Conservation (phyloP, 2,329 filamentous ascomycete genomes). For the Cladosporium halotolerans region DNA sequence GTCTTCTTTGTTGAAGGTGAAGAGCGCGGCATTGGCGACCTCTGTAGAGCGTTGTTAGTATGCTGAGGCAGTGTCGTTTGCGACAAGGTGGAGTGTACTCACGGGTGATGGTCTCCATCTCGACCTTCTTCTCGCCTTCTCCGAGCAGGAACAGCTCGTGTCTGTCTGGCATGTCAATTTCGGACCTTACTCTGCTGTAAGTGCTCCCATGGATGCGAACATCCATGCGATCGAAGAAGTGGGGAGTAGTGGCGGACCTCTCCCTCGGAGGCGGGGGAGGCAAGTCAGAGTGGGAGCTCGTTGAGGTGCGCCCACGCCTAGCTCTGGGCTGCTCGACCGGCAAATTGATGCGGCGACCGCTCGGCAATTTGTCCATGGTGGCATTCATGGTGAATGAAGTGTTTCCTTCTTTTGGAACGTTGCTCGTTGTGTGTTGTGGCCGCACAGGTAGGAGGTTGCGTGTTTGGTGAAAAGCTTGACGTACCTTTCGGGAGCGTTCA, state of each 20-base stretch:
- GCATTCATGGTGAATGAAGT: not conserved
- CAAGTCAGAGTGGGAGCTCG: no score
- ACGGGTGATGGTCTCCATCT: slow-evolving; percentile 84
- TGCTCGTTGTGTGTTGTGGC: not conserved
- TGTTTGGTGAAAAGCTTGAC: slow-evolving; percentile 15
- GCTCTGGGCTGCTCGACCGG: no score
- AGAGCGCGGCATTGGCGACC: slow-evolving; percentile 86
- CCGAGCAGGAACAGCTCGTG: slow-evolving; percentile 89
- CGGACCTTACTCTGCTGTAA: slow-evolving; percentile 15
- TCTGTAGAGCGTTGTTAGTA: slow-evolving; percentile 4
- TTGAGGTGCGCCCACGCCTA: no score
- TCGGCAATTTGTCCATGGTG: no score
- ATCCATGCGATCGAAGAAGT: slow-evolving; percentile 9
- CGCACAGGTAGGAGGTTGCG: not conserved
- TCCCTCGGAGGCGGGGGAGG: no score
- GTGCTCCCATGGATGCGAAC: slow-evolving; percentile 18
- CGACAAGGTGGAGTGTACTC: slow-evolving; percentile 33
- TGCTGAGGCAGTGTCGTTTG: not conserved
- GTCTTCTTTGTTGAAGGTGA: slow-evolving; percentile 93
- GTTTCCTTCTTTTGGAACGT: not conserved
- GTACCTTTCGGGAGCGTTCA: slow-evolving; percentile 52
- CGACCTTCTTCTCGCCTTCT: slow-evolving; percentile 89
- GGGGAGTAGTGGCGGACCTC: no score
- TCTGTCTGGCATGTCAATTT: slow-evolving; percentile 45
- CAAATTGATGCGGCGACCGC: no score